phyloP scores from a whole-genome alignment of 129 eudicot genomes.

The Flaveria bidentis region DNA sequence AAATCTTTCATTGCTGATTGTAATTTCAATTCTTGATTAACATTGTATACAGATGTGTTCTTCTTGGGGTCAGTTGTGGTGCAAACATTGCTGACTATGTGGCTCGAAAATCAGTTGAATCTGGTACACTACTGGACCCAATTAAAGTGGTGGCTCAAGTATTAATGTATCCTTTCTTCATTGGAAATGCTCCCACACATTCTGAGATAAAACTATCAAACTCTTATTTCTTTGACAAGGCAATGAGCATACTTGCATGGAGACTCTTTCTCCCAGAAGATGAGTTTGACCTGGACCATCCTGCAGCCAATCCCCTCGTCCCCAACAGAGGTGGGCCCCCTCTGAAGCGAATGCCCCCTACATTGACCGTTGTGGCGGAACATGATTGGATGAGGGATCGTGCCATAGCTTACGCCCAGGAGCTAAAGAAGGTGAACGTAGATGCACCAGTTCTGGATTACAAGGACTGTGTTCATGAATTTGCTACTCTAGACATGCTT shows the following conservation, averaged over 20 bases:
- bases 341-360: slow-evolving; percentile 85
- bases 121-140: slow-evolving; percentile 76
- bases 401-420: slow-evolving; percentile 91
- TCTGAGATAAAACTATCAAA: slow-evolving; percentile 87
- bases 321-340: slow-evolving; percentile 71
- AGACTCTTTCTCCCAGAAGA: slow-evolving; percentile 77
- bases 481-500: slow-evolving; percentile 95
- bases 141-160: slow-evolving; percentile 90
- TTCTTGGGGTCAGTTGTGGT: slow-evolving; percentile 91
- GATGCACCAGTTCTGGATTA: slow-evolving; percentile 94
- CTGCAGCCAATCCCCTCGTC: slow-evolving; percentile 81
- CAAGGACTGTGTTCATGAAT: slow-evolving; percentile 96
- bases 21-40: background rate
- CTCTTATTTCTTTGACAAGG: slow-evolving; percentile 85
- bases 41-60: slow-evolving; percentile 68
- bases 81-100: slow-evolving; percentile 90
- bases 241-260: slow-evolving; percentile 89
- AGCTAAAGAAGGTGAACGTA: slow-evolving; percentile 78
- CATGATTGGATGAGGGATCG: slow-evolving; percentile 99
- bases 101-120: slow-evolving; percentile 76
- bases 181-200: slow-evolving; percentile 82
- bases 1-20: slow-evolving; percentile 13
- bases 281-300: slow-evolving; percentile 87
- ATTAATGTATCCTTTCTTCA: slow-evolving; percentile 91
- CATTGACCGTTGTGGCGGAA: slow-evolving; percentile 79